A percentile compares a stretch with the other conserved stretches of the same genome.
phyloP scores from a whole-genome alignment of 2,329 filamentous ascomycete genomes.

The Atkinsonella hypoxylon region DNA sequence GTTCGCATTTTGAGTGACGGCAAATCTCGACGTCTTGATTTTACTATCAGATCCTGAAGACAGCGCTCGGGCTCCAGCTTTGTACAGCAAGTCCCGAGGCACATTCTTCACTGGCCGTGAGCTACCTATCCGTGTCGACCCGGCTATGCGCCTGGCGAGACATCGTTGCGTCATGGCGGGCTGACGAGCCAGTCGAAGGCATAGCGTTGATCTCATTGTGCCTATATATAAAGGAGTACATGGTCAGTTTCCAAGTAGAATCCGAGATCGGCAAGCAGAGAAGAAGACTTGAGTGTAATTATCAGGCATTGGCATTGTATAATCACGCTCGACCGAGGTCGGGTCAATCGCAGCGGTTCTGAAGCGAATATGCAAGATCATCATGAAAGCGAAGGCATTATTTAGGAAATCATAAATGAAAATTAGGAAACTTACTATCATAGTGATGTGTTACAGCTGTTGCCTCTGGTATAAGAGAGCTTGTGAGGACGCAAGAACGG shows the following conservation, averaged over 20 bases:
- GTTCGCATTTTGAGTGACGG: slow-evolving; percentile 10
- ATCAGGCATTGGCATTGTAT: slow-evolving; percentile 29
- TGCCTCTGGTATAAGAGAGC: slow-evolving; percentile 1
- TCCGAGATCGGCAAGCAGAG: not conserved
- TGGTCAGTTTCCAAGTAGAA: slow-evolving; percentile 1
- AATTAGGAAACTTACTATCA: slow-evolving; percentile 25
- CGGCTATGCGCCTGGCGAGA: slow-evolving; percentile 1
- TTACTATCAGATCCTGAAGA: slow-evolving; percentile 11
- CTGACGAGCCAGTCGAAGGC: slow-evolving; percentile 24
- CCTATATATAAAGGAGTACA: slow-evolving; percentile 11
- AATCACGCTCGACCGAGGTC: slow-evolving; percentile 31
- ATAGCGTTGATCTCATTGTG: slow-evolving; percentile 25
- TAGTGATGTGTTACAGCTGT: slow-evolving; percentile 14
- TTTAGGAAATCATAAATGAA: not conserved
- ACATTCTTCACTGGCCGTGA: not conserved
- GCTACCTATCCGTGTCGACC: slow-evolving; percentile 1
- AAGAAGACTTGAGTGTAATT: not conserved
- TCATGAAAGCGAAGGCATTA: slow-evolving; percentile 19
- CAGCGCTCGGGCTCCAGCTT: slow-evolving; percentile 7
- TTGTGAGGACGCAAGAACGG: not conserved
- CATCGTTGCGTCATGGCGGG: slow-evolving; percentile 9
- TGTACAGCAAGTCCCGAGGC: not conserved
- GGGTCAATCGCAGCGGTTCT: slow-evolving; percentile 41
- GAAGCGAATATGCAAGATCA: slow-evolving; percentile 32
- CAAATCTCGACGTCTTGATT: slow-evolving; percentile 8